Conservation (phyloP, 805 yeast genomes). For the Ogataea naganishii region DNA sequence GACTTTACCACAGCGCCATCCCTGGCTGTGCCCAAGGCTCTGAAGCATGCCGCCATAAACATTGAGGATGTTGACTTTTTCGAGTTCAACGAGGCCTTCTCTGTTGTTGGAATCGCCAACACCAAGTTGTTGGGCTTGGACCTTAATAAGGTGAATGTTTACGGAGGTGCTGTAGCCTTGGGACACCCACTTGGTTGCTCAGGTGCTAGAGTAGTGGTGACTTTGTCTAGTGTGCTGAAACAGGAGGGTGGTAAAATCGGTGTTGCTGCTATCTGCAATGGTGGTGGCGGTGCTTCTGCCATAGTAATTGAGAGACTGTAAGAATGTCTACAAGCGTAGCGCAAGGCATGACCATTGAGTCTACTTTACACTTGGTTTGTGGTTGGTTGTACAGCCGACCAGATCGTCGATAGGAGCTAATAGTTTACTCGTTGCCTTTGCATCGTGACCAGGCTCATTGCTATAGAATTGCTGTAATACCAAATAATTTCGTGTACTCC, state of each 20-base stretch:
- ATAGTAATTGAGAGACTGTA: slow-evolving; percentile 70
- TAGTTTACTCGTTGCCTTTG: too few species aligned
- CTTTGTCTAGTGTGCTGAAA: slow-evolving; percentile 66
- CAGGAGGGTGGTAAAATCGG: slow-evolving; percentile 89
- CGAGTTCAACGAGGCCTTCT: slow-evolving; percentile 96
- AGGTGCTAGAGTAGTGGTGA: slow-evolving; percentile 91
- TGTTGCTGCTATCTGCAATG: slow-evolving; percentile 95
- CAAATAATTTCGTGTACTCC: too few species aligned
- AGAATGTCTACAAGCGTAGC: too few species aligned
- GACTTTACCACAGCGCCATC: slow-evolving; percentile 97
- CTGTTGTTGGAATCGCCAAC: slow-evolving; percentile 93
- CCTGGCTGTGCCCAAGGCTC: slow-evolving; percentile 91
- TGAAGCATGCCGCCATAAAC: slow-evolving; percentile 70
- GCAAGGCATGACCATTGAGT: too few species aligned
- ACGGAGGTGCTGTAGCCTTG: slow-evolving; percentile 94
- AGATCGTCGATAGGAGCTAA: too few species aligned
- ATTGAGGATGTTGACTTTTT: slow-evolving; percentile 72
- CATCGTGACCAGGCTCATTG: too few species aligned
- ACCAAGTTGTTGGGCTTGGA: slow-evolving; percentile 59
- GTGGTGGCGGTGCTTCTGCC: slow-evolving; percentile 99
- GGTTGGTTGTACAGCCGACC: too few species aligned
- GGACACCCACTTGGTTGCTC: slow-evolving; percentile 96
- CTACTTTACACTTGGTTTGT: too few species aligned
- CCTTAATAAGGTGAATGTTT: slow-evolving; percentile 65
- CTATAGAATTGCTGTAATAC: too few species aligned